These are phyloP conservation scores for Aspergillus tamarii DNA, from an alignment of 2,329 filamentous ascomycete genomes.

Conservation along the genomic window DNA sequence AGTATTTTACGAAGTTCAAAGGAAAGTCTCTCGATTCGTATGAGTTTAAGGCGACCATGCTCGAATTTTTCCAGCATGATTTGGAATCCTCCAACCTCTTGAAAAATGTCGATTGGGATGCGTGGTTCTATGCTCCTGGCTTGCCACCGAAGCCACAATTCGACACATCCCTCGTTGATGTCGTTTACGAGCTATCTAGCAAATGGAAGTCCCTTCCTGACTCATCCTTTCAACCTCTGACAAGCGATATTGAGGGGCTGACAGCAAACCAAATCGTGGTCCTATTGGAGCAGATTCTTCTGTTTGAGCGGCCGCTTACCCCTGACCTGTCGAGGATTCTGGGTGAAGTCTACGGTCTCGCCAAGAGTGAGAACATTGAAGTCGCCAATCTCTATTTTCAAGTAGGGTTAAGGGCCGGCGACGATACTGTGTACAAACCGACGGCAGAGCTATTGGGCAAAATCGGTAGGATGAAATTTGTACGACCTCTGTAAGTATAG, in stretches of 20 bases:
- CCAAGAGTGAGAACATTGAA: conserved; percentile 81
- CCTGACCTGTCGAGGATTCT: conserved; percentile 70
- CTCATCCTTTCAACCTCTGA: conserved; percentile 61
- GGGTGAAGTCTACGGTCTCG: conserved; percentile 73
- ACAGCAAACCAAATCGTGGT: conserved; percentile 88
- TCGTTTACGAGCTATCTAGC: conserved; percentile 78
- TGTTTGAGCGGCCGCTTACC: conserved; percentile 66
- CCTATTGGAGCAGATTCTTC: conserved; percentile 80
- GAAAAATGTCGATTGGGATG: conserved; percentile 81
- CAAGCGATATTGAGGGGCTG: conserved; percentile 72
- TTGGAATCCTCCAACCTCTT: conserved; percentile 63
- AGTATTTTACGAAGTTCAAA: conserved; percentile 84
- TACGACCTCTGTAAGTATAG: conserved; percentile 70
- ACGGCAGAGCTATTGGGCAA: conserved; percentile 74
- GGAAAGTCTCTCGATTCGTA: conserved; percentile 88
- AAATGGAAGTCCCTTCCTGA: conserved; percentile 70
- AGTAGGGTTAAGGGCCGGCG: conserved; percentile 75
- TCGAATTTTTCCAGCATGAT: conserved; percentile 80
- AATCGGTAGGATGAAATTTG: conserved; percentile 97
- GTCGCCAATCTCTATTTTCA: conserved; percentile 78
- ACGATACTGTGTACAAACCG: conserved; percentile 68
- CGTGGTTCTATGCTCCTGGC: conserved; percentile 84
- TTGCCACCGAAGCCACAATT: conserved; percentile 89
- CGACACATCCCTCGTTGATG: conserved; percentile 83
- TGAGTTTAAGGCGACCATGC: conserved; percentile 86